Evolutionary conservation across 2,329 filamentous ascomycete species (phyloP).

Genomic region (Lachnellula occidentalis): DNA sequence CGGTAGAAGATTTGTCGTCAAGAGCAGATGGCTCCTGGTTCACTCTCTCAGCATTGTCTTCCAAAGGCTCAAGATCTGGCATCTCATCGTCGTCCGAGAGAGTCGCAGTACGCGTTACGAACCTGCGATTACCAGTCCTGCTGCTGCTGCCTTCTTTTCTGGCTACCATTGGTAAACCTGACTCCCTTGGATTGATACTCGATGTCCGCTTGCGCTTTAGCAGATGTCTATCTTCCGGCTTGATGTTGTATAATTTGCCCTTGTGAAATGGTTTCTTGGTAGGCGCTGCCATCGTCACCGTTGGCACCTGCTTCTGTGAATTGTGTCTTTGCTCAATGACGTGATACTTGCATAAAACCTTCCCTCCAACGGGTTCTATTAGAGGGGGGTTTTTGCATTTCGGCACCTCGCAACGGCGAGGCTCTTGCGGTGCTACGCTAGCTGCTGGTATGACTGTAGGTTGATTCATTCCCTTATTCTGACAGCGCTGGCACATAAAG

Average conservation of each 20-base stretch:
- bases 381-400: not conserved
- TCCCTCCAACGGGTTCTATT: not conserved
- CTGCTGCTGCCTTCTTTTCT: no score
- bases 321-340: slow-evolving; percentile 1
- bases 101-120: not conserved
- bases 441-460: not conserved
- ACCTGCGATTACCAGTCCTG: no score
- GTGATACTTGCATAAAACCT: not conserved
- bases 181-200: no score
- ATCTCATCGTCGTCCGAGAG: not conserved
- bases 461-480: not conserved
- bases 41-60: not conserved
- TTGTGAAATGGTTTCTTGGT: slow-evolving; percentile 12
- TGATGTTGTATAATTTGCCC: slow-evolving; percentile 13
- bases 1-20: not conserved
- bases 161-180: no score
- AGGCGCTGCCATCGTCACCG: not conserved
- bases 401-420: not conserved
- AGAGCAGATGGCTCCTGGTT: not conserved
- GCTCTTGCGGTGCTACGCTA: not conserved
- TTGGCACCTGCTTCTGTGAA: not conserved
- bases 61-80: not conserved
- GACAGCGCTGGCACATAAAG: not conserved
- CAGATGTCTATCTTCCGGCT: not conserved
- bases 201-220: not conserved